A percentile compares a stretch with the other conserved stretches of the same genome.
Conservation (phyloP, 108 stramenopile genomes). For the Nitzschia sp. region DNA sequence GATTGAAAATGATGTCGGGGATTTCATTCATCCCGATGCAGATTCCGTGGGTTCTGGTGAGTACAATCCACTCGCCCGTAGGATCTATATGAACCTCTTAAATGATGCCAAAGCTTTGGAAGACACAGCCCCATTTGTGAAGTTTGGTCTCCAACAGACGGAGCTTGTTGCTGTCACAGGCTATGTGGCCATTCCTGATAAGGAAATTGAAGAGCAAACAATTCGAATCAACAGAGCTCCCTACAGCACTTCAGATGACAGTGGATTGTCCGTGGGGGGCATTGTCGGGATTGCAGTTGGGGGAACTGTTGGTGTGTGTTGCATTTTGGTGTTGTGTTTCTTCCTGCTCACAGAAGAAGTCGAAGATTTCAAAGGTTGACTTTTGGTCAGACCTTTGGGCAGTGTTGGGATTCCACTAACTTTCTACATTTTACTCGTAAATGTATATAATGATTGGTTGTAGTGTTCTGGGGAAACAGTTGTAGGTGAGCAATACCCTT, state of each 20-base stretch:
- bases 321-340: not conserved
- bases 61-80: conserved; percentile 30
- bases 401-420: too few relatives aligned
- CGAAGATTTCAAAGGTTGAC: too few relatives aligned
- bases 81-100: conserved; percentile 30
- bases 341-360: too few relatives aligned
- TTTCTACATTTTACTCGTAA: too few relatives aligned
- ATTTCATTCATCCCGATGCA: conserved; percentile 7
- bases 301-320: not conserved
- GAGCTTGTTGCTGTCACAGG: conserved; percentile 9
- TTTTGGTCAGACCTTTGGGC: too few relatives aligned
- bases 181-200: conserved; percentile 10
- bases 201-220: not conserved
- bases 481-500: too few relatives aligned
- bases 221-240: not conserved
- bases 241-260: not conserved
- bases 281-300: not conserved
- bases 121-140: conserved; percentile 19
- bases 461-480: too few relatives aligned
- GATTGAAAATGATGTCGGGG: conserved; percentile 9
- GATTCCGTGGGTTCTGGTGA: conserved; percentile 16
- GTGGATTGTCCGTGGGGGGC: not conserved
- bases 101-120: conserved; percentile 8
- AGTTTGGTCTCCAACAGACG: conserved; percentile 19
- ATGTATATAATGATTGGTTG: too few relatives aligned